phyloP scores from a whole-genome alignment of 2,329 filamentous ascomycete species.

The Cadophora sp. region DNA sequence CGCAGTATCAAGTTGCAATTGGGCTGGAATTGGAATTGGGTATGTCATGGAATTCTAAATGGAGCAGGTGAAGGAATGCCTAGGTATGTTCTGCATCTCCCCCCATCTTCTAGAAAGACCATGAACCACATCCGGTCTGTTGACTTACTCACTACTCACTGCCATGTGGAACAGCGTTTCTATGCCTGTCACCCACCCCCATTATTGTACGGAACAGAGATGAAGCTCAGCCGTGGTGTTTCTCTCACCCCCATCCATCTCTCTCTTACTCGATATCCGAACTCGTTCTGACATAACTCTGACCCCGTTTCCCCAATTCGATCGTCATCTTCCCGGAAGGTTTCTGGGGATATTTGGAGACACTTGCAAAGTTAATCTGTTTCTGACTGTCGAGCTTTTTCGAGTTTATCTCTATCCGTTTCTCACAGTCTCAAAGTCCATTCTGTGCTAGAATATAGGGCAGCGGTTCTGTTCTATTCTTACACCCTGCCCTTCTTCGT shows the following conservation, averaged over 20 bases:
- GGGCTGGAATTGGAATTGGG: not conserved
- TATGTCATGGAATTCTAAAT: conserved; percentile 10
- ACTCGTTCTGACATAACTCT: not conserved
- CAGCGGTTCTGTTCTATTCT: not conserved
- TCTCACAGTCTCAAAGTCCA: not conserved
- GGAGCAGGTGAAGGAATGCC: conserved; percentile 5
- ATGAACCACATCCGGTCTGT: conserved; percentile 3
- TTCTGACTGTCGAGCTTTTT: not conserved
- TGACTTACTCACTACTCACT: not conserved
- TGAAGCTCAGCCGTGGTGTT: too few species aligned
- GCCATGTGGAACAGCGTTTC: not conserved
- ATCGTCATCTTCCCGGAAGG: not conserved
- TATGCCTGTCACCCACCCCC: not conserved
- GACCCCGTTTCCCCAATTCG: not conserved
- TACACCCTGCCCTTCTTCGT: not conserved
- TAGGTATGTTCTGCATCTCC: conserved; percentile 14
- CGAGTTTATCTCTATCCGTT: not conserved
- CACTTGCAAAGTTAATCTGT: too few species aligned
- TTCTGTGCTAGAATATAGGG: not conserved
- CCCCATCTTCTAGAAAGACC: conserved; percentile 10
- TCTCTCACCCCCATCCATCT: not conserved
- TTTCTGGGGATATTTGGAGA: not conserved
- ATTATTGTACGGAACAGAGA: not conserved
- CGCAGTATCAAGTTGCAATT: not conserved
- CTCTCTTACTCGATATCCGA: not conserved